Base-by-base conservation (phyloP, 345 rosid genomes). In the Pistacia integerrima region DNA sequence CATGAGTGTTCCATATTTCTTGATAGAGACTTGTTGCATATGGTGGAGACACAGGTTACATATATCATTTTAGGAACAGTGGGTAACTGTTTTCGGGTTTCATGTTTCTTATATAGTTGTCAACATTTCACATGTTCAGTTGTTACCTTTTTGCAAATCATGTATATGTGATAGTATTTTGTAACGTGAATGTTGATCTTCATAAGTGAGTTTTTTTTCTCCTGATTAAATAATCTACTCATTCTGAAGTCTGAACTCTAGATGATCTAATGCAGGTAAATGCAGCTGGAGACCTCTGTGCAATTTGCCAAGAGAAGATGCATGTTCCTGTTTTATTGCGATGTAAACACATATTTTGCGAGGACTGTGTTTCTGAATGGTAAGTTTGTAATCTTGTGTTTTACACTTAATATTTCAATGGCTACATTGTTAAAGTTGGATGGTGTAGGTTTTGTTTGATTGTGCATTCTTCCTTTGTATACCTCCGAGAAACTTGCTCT, bases 291-390 rank as follows among this genome's bases (percentile, higher is more conserved):
- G 92, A 88, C 69, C 82, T 88, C 36, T 90, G 94, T 82, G 91
- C 94, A 49, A 88, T 90, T 48, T 90, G 91, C 81, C 94, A 90
- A 82, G 94, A 90, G 82, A 90, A 88, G 91, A 90, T 87, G 88
- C 89, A 86, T 4, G 64, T 85, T 14, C 94, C 94, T 0, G 81
- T 88, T 58, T 72, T 86, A 35, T 79, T 90, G 67, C 80, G 84
- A 5, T 87, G 91, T 73, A 89, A 86, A 70, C 94, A 89, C 82
- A 86, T 90, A 22, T 90, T 90, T 64, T 90, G 94, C 30, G 94
- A 90, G 77, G 92, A 88, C 52, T 87, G 94, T 73, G 92, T 84
- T 54, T 85, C 90, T 6, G 94, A 90, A 79, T 88, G 91, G 92
- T 90, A 58, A 80, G 80, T 68, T 78, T 3, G 12, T 30, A 48